Evolutionary conservation across 169 alveolate genomes (phyloP).

Genomic region (Babesia sp.): DNA sequence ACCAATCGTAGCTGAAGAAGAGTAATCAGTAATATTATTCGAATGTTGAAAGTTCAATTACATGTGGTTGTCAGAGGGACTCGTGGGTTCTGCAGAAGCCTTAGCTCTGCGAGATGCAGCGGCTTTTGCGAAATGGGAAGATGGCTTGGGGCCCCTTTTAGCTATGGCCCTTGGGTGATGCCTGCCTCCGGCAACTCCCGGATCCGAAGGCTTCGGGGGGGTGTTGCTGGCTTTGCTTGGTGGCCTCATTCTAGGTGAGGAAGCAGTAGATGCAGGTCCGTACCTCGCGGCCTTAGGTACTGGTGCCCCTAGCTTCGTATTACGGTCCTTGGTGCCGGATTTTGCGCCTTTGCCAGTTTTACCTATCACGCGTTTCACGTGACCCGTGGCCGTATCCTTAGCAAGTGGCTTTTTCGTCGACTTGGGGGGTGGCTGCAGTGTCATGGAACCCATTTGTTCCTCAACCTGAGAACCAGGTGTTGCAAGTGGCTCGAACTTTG

Average conservation of each 20-base stretch:
- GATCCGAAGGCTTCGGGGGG: too few relatives aligned
- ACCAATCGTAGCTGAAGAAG: conserved; percentile 5
- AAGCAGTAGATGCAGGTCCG: too few relatives aligned
- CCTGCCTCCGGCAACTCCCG: too few relatives aligned
- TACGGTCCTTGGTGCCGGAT: neutral
- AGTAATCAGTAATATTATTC: neutral
- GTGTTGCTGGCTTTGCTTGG: too few relatives aligned
- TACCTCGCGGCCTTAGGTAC: too few relatives aligned
- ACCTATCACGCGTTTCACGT: neutral
- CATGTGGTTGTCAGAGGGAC: too few relatives aligned
- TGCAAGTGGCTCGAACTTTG: conserved; percentile 31
- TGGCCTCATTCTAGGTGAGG: too few relatives aligned
- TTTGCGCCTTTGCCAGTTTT: neutral
- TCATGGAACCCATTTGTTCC: neutral
- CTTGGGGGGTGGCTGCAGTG: conserved; percentile 2
- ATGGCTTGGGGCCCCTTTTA: too few relatives aligned
- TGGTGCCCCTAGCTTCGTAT: neutral
- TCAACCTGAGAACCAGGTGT: neutral
- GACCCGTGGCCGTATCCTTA: neutral
- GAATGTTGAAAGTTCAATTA: neutral
- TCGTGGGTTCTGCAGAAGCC: neutral
- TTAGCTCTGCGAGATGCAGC: neutral
- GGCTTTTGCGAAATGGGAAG: too few relatives aligned
- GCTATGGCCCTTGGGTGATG: too few relatives aligned
- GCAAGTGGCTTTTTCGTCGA: neutral